Evolutionary conservation across 192 early-diverging fungal genomes (phyloP).

Genomic region (Coemansia sp.): DNA sequence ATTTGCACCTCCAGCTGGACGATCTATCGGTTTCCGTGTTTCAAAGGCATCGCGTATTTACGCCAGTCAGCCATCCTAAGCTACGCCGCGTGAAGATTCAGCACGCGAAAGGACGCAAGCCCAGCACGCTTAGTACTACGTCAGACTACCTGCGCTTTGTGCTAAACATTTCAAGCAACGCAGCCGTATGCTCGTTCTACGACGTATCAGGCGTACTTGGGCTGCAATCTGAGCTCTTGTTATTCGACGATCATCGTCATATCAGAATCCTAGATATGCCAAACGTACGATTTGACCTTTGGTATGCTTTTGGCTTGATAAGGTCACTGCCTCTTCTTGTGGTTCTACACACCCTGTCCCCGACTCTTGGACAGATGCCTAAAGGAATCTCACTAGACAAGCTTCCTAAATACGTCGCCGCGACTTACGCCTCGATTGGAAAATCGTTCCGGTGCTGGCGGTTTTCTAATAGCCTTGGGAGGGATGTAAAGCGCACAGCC

Average conservation of each 20-base stretch:
- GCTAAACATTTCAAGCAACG: not conserved
- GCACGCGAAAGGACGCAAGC: not conserved
- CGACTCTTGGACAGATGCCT: too few species aligned
- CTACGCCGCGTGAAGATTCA: not conserved
- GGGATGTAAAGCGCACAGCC: too few species aligned
- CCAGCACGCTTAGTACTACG: not conserved
- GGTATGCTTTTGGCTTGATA: too few species aligned
- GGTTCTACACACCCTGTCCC: too few species aligned
- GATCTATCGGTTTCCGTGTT: not conserved
- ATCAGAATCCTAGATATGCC: not conserved
- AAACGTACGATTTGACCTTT: too few species aligned
- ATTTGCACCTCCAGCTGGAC: not conserved
- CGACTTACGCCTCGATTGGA: too few species aligned
- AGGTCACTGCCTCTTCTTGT: too few species aligned
- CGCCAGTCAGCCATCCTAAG: not conserved
- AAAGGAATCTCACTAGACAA: too few species aligned
- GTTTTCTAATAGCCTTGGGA: too few species aligned
- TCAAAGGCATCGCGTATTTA: not conserved
- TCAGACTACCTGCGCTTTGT: not conserved
- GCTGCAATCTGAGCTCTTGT: not conserved
- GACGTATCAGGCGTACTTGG: not conserved
- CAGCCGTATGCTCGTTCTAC: not conserved
- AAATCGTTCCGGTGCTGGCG: too few species aligned
- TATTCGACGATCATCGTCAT: not conserved
- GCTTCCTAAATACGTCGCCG: too few species aligned